A percentile compares a stretch with the other conserved stretches of the same genome.
phyloP scores from a whole-genome alignment of 495 filamentous ascomycete genomes.

The Aspergillus kassunensis region DNA sequence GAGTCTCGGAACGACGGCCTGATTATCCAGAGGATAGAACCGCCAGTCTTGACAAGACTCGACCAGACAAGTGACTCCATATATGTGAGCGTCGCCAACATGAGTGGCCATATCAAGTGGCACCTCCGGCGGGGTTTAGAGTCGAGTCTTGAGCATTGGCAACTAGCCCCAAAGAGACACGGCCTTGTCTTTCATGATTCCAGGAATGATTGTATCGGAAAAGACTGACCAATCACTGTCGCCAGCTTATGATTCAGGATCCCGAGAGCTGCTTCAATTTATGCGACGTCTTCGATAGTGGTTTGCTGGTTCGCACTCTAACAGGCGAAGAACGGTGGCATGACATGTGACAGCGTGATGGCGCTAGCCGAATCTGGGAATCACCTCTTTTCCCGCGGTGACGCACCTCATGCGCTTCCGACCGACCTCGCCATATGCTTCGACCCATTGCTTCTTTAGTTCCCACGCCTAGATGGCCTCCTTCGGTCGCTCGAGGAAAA shows the following conservation, averaged over 20 bases:
- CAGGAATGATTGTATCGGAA: constrained; percentile 2
- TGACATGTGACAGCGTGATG: no score
- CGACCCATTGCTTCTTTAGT: not conserved
- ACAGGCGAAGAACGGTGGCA: no score
- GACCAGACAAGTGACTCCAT: no score
- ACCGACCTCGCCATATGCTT: no score
- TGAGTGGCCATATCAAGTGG: not conserved
- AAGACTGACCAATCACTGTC: not conserved
- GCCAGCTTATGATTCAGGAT: not conserved
- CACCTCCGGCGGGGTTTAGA: not conserved
- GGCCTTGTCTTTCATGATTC: not conserved
- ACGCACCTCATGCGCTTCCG: no score
- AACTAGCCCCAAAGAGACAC: constrained; percentile 5
- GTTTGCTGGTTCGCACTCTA: no score
- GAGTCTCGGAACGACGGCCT: not conserved
- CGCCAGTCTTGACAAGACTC: not conserved
- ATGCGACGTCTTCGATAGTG: not conserved
- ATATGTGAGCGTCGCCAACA: no score
- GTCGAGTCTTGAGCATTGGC: no score
- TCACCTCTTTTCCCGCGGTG: no score
- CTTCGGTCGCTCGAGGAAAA: constrained; percentile 4
- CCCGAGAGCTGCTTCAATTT: constrained; percentile 2
- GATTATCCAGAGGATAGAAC: not conserved
- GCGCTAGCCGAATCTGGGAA: no score
- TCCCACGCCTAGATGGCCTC: constrained; percentile 2